Conservation (phyloP, 2,329 filamentous ascomycete species). For the Hypoxylon sp. region DNA sequence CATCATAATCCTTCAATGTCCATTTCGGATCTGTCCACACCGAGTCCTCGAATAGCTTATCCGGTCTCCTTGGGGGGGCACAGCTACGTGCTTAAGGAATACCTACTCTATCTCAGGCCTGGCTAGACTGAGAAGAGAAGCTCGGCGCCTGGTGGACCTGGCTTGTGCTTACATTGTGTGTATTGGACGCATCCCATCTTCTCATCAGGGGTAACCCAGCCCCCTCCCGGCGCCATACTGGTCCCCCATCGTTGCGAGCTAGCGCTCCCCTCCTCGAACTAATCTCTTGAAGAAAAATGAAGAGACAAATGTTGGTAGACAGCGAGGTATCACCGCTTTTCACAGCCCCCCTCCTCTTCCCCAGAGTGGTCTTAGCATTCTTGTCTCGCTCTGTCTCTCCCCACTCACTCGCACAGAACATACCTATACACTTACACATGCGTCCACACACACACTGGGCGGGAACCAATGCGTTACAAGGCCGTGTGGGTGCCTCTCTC, state of each 20-base stretch:
- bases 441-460: background rate
- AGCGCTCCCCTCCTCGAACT: conserved; percentile 7
- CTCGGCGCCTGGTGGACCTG: background rate
- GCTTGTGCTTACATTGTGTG: conserved; percentile 1
- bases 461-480: background rate
- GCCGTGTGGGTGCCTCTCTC: background rate
- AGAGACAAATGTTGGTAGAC: background rate
- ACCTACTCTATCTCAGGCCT: conserved; percentile 7
- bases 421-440: background rate
- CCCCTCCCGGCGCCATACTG: background rate
- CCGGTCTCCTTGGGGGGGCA: conserved; percentile 6
- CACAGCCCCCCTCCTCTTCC: conserved; percentile 19
- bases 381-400: background rate
- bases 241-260: conserved; percentile 6
- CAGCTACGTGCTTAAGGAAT: conserved; percentile 23
- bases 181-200: conserved; percentile 15
- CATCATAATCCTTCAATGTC: background rate
- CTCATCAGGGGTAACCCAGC: conserved; percentile 22
- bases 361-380: conserved; percentile 26
- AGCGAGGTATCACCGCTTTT: conserved; percentile 16
- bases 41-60: conserved; percentile 27
- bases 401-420: background rate
- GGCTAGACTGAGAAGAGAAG: conserved; percentile 30
- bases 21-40: conserved; percentile 7
- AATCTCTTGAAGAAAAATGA: conserved; percentile 12